These are phyloP conservation scores for Eimeria acervulina DNA, from an alignment of 169 alveolate species.

Conservation along the genomic window DNA sequence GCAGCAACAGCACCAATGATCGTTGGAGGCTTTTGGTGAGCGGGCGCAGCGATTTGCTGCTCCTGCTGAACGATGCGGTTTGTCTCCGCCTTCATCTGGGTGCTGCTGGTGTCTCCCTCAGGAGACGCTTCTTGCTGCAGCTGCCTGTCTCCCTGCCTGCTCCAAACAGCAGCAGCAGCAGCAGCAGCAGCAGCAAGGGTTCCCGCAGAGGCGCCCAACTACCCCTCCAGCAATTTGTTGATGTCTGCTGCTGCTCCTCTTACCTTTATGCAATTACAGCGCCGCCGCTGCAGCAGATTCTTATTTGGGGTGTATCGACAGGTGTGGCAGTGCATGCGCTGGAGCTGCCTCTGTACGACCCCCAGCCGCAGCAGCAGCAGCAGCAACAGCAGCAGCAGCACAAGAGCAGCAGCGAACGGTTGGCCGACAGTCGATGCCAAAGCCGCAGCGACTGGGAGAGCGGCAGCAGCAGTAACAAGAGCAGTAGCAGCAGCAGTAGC, in stretches of 20 bases:
- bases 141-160: constrained; percentile 19
- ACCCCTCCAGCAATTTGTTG: constrained; percentile 57
- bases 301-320: constrained; percentile 39
- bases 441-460: constrained; percentile 13
- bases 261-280: constrained; percentile 28
- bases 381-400: constrained; percentile 15
- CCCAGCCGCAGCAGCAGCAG: constrained; percentile 56
- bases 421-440: background rate
- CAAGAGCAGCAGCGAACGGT: background rate
- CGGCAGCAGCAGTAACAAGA: background rate
- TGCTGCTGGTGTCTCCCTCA: constrained; percentile 4
- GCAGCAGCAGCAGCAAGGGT: constrained; percentile 14
- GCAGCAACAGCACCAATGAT: constrained; percentile 46
- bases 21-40: constrained; percentile 34
- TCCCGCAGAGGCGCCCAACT: background rate
- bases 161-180: constrained; percentile 19
- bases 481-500: constrained; percentile 20
- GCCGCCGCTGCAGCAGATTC: constrained; percentile 62
- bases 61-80: constrained; percentile 52
- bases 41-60: constrained; percentile 58
- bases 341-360: constrained; percentile 64
- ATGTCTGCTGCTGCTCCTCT: constrained; percentile 48
- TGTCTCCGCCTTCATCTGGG: constrained; percentile 56
- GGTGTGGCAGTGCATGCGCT: constrained; percentile 65
- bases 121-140: constrained; percentile 47